phyloP scores from a whole-genome alignment of 2,329 filamentous ascomycete genomes.

The Aspergillus pseudonomiae region DNA sequence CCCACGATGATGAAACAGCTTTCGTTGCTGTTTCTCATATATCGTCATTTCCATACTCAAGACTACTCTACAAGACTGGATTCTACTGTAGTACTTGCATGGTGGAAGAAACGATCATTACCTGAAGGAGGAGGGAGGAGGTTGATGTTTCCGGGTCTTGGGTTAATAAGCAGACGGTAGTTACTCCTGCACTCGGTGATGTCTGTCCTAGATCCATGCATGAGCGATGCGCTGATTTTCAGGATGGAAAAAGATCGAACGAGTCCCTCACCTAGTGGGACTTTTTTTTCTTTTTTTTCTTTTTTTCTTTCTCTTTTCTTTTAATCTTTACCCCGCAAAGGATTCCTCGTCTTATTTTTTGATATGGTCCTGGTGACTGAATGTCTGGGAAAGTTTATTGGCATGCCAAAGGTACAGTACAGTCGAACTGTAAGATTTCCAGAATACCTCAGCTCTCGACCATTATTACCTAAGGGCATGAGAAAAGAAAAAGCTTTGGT shows the following conservation, averaged over 20 bases:
- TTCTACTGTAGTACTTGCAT: not conserved
- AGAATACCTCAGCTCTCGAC: not conserved
- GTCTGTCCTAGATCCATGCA: not conserved
- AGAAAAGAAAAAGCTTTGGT: not conserved
- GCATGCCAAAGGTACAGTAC: not conserved
- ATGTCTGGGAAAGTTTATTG: conserved; percentile 3
- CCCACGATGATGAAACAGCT: conserved; percentile 5
- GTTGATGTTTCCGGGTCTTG: not conserved
- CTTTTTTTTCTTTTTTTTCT: not conserved
- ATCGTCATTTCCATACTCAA: not conserved
- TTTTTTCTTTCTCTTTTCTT: not conserved
- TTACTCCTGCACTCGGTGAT: not conserved
- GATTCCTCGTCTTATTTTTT: not conserved
- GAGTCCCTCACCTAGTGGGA: not conserved
- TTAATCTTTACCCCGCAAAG: conserved; percentile 3
- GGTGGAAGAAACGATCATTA: not conserved
- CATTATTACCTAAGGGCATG: conserved; percentile 4
- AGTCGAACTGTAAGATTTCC: not conserved
- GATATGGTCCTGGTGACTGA: conserved; percentile 6
- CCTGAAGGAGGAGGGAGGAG: not conserved
- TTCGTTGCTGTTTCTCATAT: not conserved
- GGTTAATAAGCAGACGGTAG: not conserved
- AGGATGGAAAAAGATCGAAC: not conserved
- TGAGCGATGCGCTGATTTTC: not conserved
- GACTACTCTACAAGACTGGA: not conserved